phyloP scores from a whole-genome alignment of 129 eudicot species.

The carrot (Daucus carota) region DH1_v3.0 NC_030383.2:11543001-11543500 shows the following conservation, averaged over 20 bases:
- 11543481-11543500: slow-evolving; percentile 78
- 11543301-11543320: neutral
- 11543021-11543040: neutral
- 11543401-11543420: slow-evolving; percentile 51
- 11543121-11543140: neutral
- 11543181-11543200: neutral
- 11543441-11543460: slow-evolving; percentile 93
- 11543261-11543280: neutral
- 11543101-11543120: neutral
- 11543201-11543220: neutral
- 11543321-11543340: neutral
- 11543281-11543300: neutral
- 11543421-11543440: slow-evolving; percentile 63
- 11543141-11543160: neutral
- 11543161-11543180: neutral
- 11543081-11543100: neutral
- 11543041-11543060: neutral
- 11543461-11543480: slow-evolving; percentile 72
- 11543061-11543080: neutral
- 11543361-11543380: neutral
- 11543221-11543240: neutral
- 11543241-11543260: neutral
- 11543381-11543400: neutral
- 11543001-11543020: neutral
- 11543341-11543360: neutral